These are phyloP conservation scores for Pseudogymnoascus sp. DNA, from an alignment of 2,329 filamentous ascomycete genomes.

Conservation along the genomic window DNA sequence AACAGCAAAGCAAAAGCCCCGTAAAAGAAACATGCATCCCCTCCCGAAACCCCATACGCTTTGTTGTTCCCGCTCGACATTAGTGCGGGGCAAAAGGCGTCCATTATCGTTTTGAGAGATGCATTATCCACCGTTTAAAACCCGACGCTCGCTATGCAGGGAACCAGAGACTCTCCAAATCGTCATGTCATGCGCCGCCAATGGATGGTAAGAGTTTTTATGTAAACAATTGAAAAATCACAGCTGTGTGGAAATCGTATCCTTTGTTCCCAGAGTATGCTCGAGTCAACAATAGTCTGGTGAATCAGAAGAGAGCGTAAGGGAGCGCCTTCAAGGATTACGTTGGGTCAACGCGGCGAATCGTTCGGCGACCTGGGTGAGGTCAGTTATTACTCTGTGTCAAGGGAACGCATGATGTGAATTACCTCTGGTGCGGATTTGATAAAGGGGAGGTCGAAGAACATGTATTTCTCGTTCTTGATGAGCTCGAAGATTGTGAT, in stretches of 20 bases:
- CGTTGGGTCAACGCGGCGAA: conserved; percentile 3
- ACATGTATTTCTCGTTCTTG: conserved; percentile 84
- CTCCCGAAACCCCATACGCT: conserved; percentile 8
- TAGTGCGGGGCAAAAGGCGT: conserved; percentile 8
- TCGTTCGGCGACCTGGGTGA: neutral
- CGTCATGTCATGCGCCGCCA: conserved; percentile 8
- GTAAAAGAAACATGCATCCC: neutral
- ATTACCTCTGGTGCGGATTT: conserved; percentile 81
- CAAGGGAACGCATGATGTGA: neutral
- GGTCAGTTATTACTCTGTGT: neutral
- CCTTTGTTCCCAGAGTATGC: neutral
- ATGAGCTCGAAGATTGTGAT: conserved; percentile 82
- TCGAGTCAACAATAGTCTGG: conserved; percentile 5
- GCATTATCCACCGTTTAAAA: conserved; percentile 5
- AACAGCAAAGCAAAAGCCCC: conserved; percentile 2
- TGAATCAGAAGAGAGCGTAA: neutral
- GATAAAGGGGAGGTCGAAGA: conserved; percentile 90
- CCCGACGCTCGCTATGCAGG: conserved; percentile 11
- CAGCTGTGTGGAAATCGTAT: conserved; percentile 2
- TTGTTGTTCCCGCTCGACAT: conserved; percentile 1
- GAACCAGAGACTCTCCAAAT: conserved; percentile 9
- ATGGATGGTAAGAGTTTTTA: conserved; percentile 9
- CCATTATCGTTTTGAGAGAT: conserved; percentile 8
- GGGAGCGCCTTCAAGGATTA: neutral
- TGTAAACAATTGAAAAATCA: conserved; percentile 12